Evolutionary conservation across 805 yeast species (phyloP).

Genomic region (Lachancea thermotolerans): DNA sequence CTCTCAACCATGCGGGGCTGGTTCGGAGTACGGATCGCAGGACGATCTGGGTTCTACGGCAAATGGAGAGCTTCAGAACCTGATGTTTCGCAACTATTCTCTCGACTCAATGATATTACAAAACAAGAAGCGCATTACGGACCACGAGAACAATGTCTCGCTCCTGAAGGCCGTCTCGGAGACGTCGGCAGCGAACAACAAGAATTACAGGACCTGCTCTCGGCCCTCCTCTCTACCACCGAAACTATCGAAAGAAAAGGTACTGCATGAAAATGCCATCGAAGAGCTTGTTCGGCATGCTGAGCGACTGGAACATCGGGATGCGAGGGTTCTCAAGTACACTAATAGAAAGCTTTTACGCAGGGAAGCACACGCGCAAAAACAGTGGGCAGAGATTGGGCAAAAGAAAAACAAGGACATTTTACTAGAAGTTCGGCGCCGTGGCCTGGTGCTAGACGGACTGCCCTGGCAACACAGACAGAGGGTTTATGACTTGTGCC

Average conservation of each 20-base stretch:
- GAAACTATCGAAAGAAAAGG: neutral
- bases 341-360: constrained; percentile 1
- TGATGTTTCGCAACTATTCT: constrained; percentile 14
- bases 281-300: constrained; percentile 2
- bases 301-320: constrained; percentile 8
- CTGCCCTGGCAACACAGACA: constrained; percentile 14
- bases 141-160: constrained; percentile 9
- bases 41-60: constrained; percentile 9
- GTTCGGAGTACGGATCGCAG: constrained; percentile 1
- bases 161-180: constrained; percentile 1
- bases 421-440: constrained; percentile 11
- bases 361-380: neutral
- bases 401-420: constrained; percentile 3
- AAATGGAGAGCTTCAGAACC: constrained; percentile 6
- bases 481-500: constrained; percentile 11
- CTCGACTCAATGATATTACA: constrained; percentile 17
- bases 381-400: constrained; percentile 3
- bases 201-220: neutral
- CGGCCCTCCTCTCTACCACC: constrained; percentile 1
- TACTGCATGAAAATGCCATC: constrained; percentile 2
- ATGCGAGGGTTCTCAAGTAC: constrained; percentile 10
- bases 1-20: neutral
- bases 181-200: neutral
- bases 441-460: constrained; percentile 15
- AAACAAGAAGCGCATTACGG: constrained; percentile 13